Conservation (phyloP, 176 grass and related monocot species). For the Oryza longistaminata region DNA sequence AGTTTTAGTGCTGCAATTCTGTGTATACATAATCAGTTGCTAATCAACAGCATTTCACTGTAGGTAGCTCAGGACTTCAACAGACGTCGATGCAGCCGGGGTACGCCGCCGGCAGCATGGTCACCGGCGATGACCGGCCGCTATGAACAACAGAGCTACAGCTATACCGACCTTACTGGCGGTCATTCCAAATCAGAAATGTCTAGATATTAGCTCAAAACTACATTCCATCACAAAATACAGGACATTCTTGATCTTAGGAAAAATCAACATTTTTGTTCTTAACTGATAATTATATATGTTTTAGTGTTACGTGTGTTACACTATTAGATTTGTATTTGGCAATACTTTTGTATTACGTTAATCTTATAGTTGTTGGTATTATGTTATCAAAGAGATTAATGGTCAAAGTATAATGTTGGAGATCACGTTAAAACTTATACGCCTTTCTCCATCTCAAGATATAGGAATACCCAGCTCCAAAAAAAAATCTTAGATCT, state of each 20-base stretch:
- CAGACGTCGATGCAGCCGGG: constrained; percentile 23
- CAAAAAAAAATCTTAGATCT: too few relatives aligned
- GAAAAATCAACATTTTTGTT: not conserved
- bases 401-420: not conserved
- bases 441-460: too few relatives aligned
- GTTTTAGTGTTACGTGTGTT: not conserved
- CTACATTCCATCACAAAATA: not conserved
- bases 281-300: not conserved
- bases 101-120: not conserved
- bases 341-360: not conserved
- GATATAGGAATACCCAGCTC: too few relatives aligned
- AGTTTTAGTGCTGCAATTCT: not conserved
- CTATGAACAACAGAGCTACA: not conserved
- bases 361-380: not conserved
- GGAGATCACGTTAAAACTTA: not conserved
- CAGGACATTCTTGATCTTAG: too few relatives aligned
- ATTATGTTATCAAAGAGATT: not conserved
- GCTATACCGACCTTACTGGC: not conserved
- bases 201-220: not conserved
- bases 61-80: not conserved
- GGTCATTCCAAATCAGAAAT: not conserved
- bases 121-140: not conserved
- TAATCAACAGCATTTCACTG: not conserved
- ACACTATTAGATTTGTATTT: not conserved
- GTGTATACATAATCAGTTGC: not conserved